Evolutionary conservation across 75 land plant genomes (phyloP), one percentile per base, ranked within the genome.

Genomic region (Selaginella moellendorffii): DNA sequence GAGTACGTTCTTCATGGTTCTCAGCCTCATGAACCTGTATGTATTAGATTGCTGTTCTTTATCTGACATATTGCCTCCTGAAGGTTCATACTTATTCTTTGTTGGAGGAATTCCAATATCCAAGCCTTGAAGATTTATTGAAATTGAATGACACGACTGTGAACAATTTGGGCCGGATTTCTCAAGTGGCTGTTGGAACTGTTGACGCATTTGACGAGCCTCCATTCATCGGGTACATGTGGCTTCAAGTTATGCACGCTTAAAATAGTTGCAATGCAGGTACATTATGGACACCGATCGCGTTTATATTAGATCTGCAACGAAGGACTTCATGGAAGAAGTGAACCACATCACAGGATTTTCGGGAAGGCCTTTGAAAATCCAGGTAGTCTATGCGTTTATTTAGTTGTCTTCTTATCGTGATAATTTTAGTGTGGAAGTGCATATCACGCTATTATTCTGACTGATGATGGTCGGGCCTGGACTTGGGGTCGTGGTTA

Each of bases 1-100:
- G 75, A 76, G 62, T 74, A 54, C 61, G 61, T 76, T 62, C 69
- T 76, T n/a, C 78, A 76, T 61, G 78, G 78, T 19, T 76, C 78
- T 60, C 78, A 67, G 25, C 65, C 78, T 8, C 78, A 76, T 22
- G 78, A 76, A 30, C 31, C 59, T 30, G 78, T 76, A 71, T 24
- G 76, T 71, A 0, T 24, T 5, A 36, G 10, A 36, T 36, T 5
- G 14, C 14, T 36, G 5, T 5, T 5, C 14, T 36, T n/a, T 22
- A 53, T 54, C 26, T 23, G n/a, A 14, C 52, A 0, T 0, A n/a
- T 1, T 21, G 10, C 28, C 52, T 29, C 1, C 20, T 18, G 2
- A 56, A 76, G 78, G 78, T 76, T 26, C 74, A 68, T 27, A 76
- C 78, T 20, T 66, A 52, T 54, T 68, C 63, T 27, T 52, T 53